Conservation (phyloP, 208 protist genomes). For the Giardia duodenalis region DNA sequence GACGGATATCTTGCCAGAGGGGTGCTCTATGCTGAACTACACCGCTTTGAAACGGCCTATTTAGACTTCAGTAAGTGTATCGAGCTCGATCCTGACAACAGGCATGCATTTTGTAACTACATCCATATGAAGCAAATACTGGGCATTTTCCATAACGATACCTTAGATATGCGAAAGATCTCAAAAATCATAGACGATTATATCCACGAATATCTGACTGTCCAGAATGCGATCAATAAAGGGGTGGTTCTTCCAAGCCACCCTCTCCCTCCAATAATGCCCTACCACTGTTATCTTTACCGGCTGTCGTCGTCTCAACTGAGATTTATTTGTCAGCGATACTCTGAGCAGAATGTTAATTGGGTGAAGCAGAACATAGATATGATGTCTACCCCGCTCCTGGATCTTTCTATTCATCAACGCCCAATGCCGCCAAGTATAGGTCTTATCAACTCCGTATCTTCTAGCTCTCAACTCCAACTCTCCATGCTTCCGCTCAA, state of each 20-base stretch:
- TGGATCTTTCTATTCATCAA: neutral
- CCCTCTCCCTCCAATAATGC: neutral
- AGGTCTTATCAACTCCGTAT: neutral
- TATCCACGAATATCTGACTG: neutral
- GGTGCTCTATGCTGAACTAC: neutral
- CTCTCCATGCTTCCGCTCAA: neutral
- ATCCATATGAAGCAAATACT: neutral
- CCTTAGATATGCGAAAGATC: neutral
- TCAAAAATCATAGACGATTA: neutral
- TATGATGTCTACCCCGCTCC: neutral
- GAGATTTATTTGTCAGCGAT: neutral
- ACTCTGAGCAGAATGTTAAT: neutral
- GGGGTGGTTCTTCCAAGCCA: neutral
- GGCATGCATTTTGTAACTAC: neutral
- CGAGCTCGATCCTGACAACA: neutral
- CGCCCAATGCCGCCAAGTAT: neutral
- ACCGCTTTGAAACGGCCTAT: neutral
- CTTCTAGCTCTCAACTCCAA: neutral
- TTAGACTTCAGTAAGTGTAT: neutral
- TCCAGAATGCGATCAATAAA: neutral
- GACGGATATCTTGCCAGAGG: neutral
- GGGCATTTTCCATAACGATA: neutral
- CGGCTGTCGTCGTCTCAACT: neutral
- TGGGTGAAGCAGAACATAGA: neutral
- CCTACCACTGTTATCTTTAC: neutral